Base-by-base conservation (phyloP, 2,329 filamentous ascomycete species). In the Cercospora brassicicola region DNA sequence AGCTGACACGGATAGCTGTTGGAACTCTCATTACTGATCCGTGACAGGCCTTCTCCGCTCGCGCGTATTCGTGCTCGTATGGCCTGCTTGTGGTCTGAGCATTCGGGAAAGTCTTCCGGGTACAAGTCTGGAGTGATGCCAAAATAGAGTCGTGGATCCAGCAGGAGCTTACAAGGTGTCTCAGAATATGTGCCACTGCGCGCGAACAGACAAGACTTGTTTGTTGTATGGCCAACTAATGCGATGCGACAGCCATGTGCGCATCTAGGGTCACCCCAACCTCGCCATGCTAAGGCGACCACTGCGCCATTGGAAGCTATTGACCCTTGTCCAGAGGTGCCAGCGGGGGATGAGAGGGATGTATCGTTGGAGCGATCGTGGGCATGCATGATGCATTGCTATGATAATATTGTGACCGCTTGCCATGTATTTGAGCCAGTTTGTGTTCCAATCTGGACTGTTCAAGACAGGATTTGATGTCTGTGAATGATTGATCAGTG, bases 391-490 rank as follows among this genome's bases (percentile, higher is more conserved):
- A 20, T 51, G 45, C 18, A 23, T 51, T 48, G n/a, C 18, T 48
- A 51, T 20, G 6, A 26, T 15, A 53, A 33, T 28, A 6, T 7
- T 51, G 23, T 30, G 20, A 33, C 15, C 1, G 55, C 36, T n/a
- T n/a, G 53, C 30, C 8, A 4, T 65, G 26, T 7, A 26, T 31
- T 56, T 56, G 53, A n/a, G 28, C 53, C 15, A 28, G 26, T 15
- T n/a, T 4, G 26, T 10, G 6, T 23, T 31, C 30, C 13, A 51
- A 13, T 51, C 5, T 31, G 23, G 36, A 15, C n/a, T 13, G 23
- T 10, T 62, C 39, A 62, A 18, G 36, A 30, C 59, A 62, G 42
- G 9, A 62, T 62, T 51, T 62, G 59, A 28, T 62, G 59, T 48
- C 59, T 62, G 39, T 28, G 28, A 48, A 23, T 26, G 31, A 45